Evolutionary conservation across 2,329 filamentous ascomycete species (phyloP).

Genomic region (Cordyceps pruinosa): DNA sequence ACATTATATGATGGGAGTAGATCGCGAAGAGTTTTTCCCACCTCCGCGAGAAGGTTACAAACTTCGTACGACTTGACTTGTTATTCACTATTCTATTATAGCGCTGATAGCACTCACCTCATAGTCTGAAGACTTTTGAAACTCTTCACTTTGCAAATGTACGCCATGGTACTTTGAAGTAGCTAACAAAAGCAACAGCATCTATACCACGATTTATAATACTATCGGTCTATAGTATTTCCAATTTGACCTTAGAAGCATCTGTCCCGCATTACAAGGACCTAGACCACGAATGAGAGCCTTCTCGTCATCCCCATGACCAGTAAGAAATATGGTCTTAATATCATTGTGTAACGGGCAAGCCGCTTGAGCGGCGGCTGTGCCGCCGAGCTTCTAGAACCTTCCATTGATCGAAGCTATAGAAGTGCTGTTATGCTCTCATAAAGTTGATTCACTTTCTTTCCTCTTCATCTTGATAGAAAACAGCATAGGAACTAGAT

Average conservation of each 20-base stretch:
- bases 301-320: neutral
- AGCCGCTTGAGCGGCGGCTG: too few species aligned
- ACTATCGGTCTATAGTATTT: neutral
- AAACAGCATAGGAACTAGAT: too few species aligned
- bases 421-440: too few species aligned
- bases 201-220: neutral
- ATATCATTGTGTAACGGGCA: too few species aligned
- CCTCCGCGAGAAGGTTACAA: neutral
- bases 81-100: neutral
- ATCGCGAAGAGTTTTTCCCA: neutral
- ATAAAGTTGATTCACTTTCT: too few species aligned
- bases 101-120: neutral
- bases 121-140: neutral
- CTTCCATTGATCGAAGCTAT: constrained; percentile 23
- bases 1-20: neutral
- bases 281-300: neutral
- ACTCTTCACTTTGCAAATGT: neutral
- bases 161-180: neutral
- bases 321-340: neutral
- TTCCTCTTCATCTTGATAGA: too few species aligned
- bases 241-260: neutral
- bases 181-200: neutral
- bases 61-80: neutral
- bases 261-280: neutral
- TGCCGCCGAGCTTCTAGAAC: neutral